Evolutionary conservation across 2,329 filamentous ascomycete species (phyloP).

Genomic region (Pleomassaria siparia): DNA sequence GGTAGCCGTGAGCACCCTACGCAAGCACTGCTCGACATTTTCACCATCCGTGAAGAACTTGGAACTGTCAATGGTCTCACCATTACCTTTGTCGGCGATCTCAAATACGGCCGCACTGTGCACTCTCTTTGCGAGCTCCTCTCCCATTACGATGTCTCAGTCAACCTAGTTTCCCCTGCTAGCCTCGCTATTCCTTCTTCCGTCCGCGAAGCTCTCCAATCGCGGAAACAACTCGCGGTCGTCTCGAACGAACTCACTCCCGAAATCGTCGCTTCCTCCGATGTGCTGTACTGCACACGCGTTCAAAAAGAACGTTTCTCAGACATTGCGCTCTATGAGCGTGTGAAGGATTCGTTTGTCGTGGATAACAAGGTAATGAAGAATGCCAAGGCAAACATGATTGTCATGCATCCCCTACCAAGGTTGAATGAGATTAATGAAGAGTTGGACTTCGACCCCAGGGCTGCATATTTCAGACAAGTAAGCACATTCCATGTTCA

Average conservation of each 20-base stretch:
- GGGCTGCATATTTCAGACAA: constrained; percentile 98
- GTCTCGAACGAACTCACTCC: constrained; percentile 80
- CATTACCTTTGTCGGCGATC: constrained; percentile 93
- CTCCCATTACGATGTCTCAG: constrained; percentile 89
- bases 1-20: constrained; percentile 95
- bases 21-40: constrained; percentile 95
- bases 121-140: constrained; percentile 94
- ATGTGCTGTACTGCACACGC: constrained; percentile 95
- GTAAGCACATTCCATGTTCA: constrained; percentile 59
- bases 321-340: constrained; percentile 77
- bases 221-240: constrained; percentile 72
- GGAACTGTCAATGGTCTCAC: constrained; percentile 94
- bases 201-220: constrained; percentile 70
- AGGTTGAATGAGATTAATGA: constrained; percentile 90
- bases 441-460: constrained; percentile 96
- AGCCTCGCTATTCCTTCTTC: constrained; percentile 74
- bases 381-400: constrained; percentile 88
- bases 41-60: constrained; percentile 96
- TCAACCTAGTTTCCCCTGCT: constrained; percentile 87
- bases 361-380: constrained; percentile 89
- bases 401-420: constrained; percentile 93
- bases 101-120: constrained; percentile 89
- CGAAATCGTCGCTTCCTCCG: constrained; percentile 81
- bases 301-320: constrained; percentile 96
- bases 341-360: constrained; percentile 83